A percentile compares a stretch with the other conserved stretches of the same genome.
Evolutionary conservation across 176 grass and related monocot species (phyloP).

Genomic region (Oryza punctata): DNA sequence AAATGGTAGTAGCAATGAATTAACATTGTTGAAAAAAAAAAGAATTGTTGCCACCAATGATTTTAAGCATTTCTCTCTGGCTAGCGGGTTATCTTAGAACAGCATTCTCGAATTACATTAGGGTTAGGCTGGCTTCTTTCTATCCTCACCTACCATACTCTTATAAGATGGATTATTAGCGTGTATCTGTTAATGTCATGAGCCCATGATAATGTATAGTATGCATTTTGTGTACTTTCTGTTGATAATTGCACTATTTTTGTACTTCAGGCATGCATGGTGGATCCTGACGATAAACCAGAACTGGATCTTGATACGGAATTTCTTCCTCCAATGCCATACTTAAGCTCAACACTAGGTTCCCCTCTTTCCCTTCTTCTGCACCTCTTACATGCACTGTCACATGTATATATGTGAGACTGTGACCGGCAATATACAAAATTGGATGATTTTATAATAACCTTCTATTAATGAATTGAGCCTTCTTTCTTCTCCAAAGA

Average conservation of each 20-base stretch:
- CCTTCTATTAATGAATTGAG: constrained; percentile 1
- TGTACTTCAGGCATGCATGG: background rate
- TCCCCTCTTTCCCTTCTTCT: background rate
- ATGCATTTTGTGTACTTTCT: background rate
- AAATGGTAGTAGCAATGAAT: background rate
- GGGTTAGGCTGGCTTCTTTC: background rate
- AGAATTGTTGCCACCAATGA: background rate
- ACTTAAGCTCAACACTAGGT: constrained; percentile 1
- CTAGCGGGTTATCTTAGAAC: background rate
- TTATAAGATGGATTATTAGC: background rate
- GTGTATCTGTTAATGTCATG: background rate
- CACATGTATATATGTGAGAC: background rate
- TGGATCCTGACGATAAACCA: background rate
- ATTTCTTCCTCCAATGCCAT: background rate
- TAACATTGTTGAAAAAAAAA: background rate
- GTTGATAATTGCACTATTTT: background rate
- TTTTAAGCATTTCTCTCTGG: background rate
- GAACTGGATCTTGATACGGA: background rate
- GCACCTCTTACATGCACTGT: background rate
- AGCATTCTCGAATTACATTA: background rate
- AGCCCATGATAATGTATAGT: background rate
- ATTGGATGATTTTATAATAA: background rate
- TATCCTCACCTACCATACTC: background rate
- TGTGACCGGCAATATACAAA: background rate
- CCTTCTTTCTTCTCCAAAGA: constrained; percentile 4